Base-by-base conservation (phyloP, 768 basidiomycete genomes). In the Auricularia sp. region DNA sequence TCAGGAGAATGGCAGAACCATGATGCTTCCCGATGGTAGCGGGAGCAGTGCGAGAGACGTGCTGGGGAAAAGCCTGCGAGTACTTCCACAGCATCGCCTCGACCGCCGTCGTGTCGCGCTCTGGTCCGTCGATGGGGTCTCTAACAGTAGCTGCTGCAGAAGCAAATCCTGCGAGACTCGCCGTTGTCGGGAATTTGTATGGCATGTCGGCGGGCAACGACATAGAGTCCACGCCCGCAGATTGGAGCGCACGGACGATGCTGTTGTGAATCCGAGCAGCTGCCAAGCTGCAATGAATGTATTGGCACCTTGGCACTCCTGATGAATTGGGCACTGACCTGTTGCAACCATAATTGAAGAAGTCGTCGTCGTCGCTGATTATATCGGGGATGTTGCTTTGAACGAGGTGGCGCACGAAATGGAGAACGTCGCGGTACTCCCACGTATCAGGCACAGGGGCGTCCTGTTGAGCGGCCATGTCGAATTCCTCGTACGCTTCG, bases 21-120 rank as follows among this genome's bases (percentile, higher is more conserved):
- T 42, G 39, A 42, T 14, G 29, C 29, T 29, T 42, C 39, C 39
- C 12, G 39, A 42, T 42, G 12, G 39, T 8, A 7, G 2, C 47
- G 47, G 11, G 47, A 8, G 47, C 21, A 6, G 47, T 21, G 47
- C 47, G 18, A 18, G 47, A 18, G 16, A 16, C 47, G 65, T 21
- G 66, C 53, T 11, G 64, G 61, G 36, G 67, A 36, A 62, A 74
- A 61, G 64, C 67, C 64, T 3, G 58, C 68, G 29, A 73, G 66
- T 83, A 79, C 68, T 78, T 80, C 8, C 72, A 74, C 44, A 81
- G 75, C 72, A 82, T 75, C 0, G 67, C 73, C 36, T 74, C 71
- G 66, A 80, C 79, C 2, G 39, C 39, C 39, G 39, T 8, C 8
- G 1, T 42, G 39, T 42, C 39, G 7, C 8, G 39, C 8, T 42